Conservation (phyloP, 2,329 filamentous ascomycete species). For the Cadophora sp. region DNA sequence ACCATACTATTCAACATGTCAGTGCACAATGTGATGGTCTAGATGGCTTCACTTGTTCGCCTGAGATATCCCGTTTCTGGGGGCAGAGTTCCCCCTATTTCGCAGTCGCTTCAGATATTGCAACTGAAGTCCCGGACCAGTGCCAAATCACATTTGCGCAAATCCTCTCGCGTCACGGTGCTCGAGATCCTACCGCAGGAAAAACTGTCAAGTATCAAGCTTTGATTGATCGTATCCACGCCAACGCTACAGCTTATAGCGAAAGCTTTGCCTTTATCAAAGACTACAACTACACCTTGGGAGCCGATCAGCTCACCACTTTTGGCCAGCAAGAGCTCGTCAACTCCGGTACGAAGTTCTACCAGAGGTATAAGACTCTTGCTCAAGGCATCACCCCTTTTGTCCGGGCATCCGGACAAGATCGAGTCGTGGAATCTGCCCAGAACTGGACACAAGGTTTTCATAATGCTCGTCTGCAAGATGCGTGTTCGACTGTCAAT, state of each 20-base stretch:
- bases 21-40: conserved; percentile 40
- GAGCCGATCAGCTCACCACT: conserved; percentile 70
- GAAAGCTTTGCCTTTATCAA: conserved; percentile 72
- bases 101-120: conserved; percentile 71
- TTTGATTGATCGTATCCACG: conserved; percentile 71
- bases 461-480: conserved; percentile 53
- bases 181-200: conserved; percentile 75
- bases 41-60: conserved; percentile 43
- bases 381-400: conserved; percentile 67
- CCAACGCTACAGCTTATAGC: conserved; percentile 59
- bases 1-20: conserved; percentile 17
- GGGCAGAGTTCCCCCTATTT: conserved; percentile 91
- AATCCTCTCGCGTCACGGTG: conserved; percentile 83
- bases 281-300: conserved; percentile 74
- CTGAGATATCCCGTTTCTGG: conserved; percentile 58
- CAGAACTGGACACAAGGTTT: conserved; percentile 79
- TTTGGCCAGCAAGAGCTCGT: conserved; percentile 75
- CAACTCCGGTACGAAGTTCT: conserved; percentile 79
- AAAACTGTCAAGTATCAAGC: conserved; percentile 70
- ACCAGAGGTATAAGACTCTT: conserved; percentile 72
- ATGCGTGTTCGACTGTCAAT: conserved; percentile 46
- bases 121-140: conserved; percentile 63
- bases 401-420: conserved; percentile 72
- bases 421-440: conserved; percentile 77
- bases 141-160: conserved; percentile 83